These are phyloP conservation scores for Keqinozyma sinolaborantium DNA, from an alignment of 1,139 yeast genomes.

Conservation along the genomic window DNA sequence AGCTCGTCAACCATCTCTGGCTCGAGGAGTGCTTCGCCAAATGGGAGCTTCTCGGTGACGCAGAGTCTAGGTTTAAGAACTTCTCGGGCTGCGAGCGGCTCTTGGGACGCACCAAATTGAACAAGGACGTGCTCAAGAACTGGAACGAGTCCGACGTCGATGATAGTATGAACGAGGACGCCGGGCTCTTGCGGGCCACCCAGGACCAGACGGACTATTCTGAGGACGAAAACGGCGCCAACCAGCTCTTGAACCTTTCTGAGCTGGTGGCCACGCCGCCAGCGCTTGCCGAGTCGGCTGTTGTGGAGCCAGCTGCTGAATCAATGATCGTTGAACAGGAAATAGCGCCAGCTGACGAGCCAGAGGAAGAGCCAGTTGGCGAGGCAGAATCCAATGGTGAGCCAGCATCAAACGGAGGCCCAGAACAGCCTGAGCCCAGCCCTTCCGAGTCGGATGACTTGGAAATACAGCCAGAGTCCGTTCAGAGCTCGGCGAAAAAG, in stretches of 20 bases:
- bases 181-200: conserved; percentile 1
- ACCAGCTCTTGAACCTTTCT: conserved; percentile 1
- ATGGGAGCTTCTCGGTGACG: conserved; percentile 52
- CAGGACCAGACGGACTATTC: conserved; percentile 10
- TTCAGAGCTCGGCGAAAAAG: conserved; percentile 1
- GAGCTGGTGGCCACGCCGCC: not conserved
- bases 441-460: not conserved
- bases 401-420: not conserved
- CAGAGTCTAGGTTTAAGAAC: conserved; percentile 39
- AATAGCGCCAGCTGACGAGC: conserved; percentile 1
- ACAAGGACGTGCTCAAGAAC: conserved; percentile 32
- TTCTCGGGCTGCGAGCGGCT: conserved; percentile 35
- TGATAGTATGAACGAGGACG: conserved; percentile 36
- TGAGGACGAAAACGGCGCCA: conserved; percentile 5
- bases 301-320: conserved; percentile 3
- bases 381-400: conserved; percentile 1
- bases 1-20: conserved; percentile 79
- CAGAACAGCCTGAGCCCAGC: not conserved
- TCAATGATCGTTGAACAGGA: no score
- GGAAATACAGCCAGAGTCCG: conserved; percentile 1
- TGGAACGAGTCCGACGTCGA: conserved; percentile 37
- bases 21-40: conserved; percentile 73
- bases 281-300: not conserved
- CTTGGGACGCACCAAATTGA: conserved; percentile 51
- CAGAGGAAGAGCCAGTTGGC: conserved; percentile 1